These are phyloP conservation scores for Russula sp. DNA, from an alignment of 768 basidiomycete species.

Conservation along the genomic window DNA sequence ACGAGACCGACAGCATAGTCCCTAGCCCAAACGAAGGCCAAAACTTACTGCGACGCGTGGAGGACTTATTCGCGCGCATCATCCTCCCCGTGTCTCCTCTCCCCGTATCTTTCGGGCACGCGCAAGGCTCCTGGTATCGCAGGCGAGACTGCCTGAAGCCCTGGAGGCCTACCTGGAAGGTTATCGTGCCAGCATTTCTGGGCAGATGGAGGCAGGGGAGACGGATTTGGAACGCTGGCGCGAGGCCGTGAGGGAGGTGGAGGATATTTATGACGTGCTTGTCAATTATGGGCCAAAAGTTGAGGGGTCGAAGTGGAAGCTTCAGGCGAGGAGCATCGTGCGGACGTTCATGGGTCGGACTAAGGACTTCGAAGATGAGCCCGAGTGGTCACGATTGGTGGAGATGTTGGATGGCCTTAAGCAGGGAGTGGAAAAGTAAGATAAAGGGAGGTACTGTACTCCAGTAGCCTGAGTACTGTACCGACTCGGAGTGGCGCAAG, in stretches of 20 bases:
- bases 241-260: constrained; percentile 73
- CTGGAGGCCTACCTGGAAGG: constrained; percentile 81
- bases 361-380: constrained; percentile 82
- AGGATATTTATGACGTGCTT: constrained; percentile 80
- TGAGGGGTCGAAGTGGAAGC: constrained; percentile 66
- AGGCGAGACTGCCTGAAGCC: constrained; percentile 69
- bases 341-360: constrained; percentile 87
- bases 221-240: constrained; percentile 66
- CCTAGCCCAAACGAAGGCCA: constrained; percentile 60
- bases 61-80: constrained; percentile 68
- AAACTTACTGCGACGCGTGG: constrained; percentile 63
- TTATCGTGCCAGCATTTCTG: constrained; percentile 69
- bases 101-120: constrained; percentile 80
- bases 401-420: constrained; percentile 65
- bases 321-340: constrained; percentile 83
- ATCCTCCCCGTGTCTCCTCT: constrained; percentile 77
- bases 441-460: too few species aligned
- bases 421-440: constrained; percentile 34
- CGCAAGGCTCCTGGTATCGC: constrained; percentile 74
- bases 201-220: constrained; percentile 62
- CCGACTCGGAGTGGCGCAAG: too few species aligned
- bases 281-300: constrained; percentile 77
- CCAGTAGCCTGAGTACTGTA: too few species aligned
- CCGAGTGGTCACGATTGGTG: constrained; percentile 71
- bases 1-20: constrained; percentile 39